These are phyloP conservation scores for Capsicum rhomboideum DNA, from an alignment of 257 asterid species.

Conservation along the genomic window DNA sequence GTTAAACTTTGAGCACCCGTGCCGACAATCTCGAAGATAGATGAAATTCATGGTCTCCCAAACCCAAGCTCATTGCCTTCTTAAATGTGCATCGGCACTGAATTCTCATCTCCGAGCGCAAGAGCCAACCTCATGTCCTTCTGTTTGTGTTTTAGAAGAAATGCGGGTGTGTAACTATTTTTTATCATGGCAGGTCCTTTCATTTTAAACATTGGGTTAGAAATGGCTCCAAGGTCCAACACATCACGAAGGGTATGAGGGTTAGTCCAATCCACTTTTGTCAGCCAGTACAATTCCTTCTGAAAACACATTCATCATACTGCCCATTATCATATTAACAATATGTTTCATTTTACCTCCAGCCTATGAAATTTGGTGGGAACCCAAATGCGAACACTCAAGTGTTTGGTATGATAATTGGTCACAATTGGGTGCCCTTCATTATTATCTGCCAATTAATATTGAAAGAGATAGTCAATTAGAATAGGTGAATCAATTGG, in stretches of 20 bases:
- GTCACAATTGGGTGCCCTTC: too few relatives aligned
- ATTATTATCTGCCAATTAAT: too few relatives aligned
- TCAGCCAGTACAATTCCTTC: constrained; percentile 88
- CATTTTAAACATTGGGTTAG: constrained; percentile 91
- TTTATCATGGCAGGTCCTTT: constrained; percentile 87
- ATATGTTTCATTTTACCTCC: neutral
- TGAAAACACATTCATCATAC: constrained; percentile 95
- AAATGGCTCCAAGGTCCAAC: constrained; percentile 91
- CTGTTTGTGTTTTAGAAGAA: constrained; percentile 95
- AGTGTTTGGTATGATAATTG: too few relatives aligned
- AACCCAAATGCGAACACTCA: too few relatives aligned
- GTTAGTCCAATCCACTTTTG: constrained; percentile 79
- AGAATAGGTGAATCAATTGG: too few relatives aligned
- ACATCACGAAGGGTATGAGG: constrained; percentile 85
- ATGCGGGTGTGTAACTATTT: constrained; percentile 68
- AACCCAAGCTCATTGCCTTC: constrained; percentile 76
- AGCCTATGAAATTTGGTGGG: too few relatives aligned
- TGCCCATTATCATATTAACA: constrained; percentile 17
- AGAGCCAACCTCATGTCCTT: constrained; percentile 97
- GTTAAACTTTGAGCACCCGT: constrained; percentile 25
- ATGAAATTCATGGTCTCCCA: constrained; percentile 86
- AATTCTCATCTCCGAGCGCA: constrained; percentile 85
- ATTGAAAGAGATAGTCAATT: too few relatives aligned
- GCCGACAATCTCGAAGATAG: constrained; percentile 56
- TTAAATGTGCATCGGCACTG: constrained; percentile 92